Evolutionary conservation across 495 filamentous ascomycete genomes (phyloP).

Genomic region (Staphylotrichum longicolle): DNA sequence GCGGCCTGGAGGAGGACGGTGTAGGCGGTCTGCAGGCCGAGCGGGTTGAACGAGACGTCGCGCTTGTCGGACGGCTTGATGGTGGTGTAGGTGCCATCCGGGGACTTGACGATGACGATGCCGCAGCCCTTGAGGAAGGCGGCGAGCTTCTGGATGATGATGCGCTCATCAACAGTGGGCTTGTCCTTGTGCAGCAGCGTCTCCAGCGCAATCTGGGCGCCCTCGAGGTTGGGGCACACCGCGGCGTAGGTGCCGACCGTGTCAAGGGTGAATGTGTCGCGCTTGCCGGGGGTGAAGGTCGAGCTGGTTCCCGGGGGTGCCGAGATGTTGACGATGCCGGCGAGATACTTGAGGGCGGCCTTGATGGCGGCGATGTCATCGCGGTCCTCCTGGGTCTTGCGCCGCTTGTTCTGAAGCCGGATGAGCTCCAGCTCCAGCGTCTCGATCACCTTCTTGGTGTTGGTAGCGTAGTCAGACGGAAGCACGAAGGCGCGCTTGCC

Average conservation of each 20-base stretch:
- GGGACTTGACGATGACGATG: conserved; percentile 37
- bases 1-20: conserved; percentile 11
- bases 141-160: conserved; percentile 30
- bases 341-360: conserved; percentile 29
- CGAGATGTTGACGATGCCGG: conserved; percentile 27
- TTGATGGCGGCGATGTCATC: conserved; percentile 29
- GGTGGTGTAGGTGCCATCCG: conserved; percentile 39
- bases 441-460: conserved; percentile 31
- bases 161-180: conserved; percentile 28
- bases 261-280: conserved; percentile 6
- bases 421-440: conserved; percentile 28
- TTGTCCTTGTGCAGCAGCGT: conserved; percentile 28
- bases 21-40: conserved; percentile 25
- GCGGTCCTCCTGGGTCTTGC: conserved; percentile 29
- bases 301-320: conserved; percentile 29
- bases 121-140: conserved; percentile 41
- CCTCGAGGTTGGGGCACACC: conserved; percentile 25
- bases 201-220: conserved; percentile 25
- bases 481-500: conserved; percentile 24
- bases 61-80: conserved; percentile 36
- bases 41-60: conserved; percentile 21
- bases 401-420: conserved; percentile 31
- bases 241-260: conserved; percentile 18
- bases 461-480: conserved; percentile 23
- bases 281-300: conserved; percentile 32